Evolutionary conservation across 78 protist genomes (phyloP), one percentile per base, ranked within the genome.

Genomic region (Cyanophora paradoxa): DNA sequence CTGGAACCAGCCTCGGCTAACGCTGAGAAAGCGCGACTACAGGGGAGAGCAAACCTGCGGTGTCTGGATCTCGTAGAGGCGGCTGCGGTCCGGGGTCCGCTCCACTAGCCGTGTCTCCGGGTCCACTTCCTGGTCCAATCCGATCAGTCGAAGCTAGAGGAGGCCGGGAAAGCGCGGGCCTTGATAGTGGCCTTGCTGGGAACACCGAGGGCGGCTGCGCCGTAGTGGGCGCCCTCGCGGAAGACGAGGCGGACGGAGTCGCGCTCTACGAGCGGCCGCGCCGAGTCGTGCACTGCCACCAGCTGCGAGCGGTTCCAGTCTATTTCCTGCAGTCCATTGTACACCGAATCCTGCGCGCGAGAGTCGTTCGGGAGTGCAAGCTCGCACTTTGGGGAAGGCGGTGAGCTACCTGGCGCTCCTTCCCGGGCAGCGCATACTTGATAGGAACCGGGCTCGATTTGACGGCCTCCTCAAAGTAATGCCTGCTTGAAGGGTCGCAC

Each of bases 1-100:
- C 68, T 61, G 68, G 24, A 17, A 4, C 20, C 16, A 46, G 11
- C 54, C 54, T 46, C 54, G 54, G 11, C 54, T 46, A 46, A 11
- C 54, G 11, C 54, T 16, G 16, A 11, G 26, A 46, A 46, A 17
- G 26, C 16, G 11, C 54, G 54, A 46, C 54, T 46, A 11, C 16
- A 11, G 11, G 26, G 24, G 24, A 7, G 13, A 8, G 11, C 62
- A 17, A 31, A 61, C 68, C 77, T 72, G 77, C 28, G 77, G 77
- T 37, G 77, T 72, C 54, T 72, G 77, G 59, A 72, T 42, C 37
- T 72, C 77, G 69, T 68, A 72, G 33, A 72, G 77, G 44, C 22
- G 0, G 1, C 56, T 41, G 37, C 77, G 66, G 31, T 72, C 67
- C 28, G 58, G 44, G 17, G 77, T 72, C 11, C 28, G 68, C 40